phyloP scores from a whole-genome alignment of 768 basidiomycete genomes.

The Phylloporus rhodoxanthus region DNA sequence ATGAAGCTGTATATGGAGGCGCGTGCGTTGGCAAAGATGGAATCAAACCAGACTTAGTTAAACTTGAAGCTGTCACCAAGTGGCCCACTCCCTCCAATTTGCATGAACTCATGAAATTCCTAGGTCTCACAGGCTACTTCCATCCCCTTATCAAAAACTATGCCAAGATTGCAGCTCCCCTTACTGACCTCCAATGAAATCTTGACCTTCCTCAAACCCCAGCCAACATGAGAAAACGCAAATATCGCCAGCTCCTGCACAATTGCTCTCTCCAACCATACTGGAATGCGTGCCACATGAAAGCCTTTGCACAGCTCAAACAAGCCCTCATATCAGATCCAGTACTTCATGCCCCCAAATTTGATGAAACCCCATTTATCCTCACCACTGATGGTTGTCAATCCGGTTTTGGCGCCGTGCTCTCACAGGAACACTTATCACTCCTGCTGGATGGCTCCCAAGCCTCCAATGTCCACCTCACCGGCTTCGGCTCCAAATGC shows the following conservation, averaged over 20 bases:
- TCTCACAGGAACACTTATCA: not conserved
- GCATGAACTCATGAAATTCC: not conserved
- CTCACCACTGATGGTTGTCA: not conserved
- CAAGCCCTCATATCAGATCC: not conserved
- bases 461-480: not conserved
- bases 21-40: not conserved
- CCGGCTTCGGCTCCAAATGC: conserved; percentile 27
- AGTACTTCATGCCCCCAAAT: not conserved
- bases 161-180: not conserved
- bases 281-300: not conserved
- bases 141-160: not conserved
- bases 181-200: not conserved
- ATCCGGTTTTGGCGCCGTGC: not conserved
- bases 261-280: not conserved
- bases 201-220: not conserved
- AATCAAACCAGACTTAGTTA: not conserved
- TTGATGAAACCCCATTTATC: not conserved
- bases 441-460: too few species aligned
- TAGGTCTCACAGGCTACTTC: not conserved
- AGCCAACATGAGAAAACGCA: not conserved
- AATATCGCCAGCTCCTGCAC: not conserved
- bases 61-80: not conserved
- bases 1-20: not conserved
- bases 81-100: not conserved
- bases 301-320: not conserved